phyloP scores from a whole-genome alignment of 108 stramenopile species.

The Nitzschia sp. region DNA sequence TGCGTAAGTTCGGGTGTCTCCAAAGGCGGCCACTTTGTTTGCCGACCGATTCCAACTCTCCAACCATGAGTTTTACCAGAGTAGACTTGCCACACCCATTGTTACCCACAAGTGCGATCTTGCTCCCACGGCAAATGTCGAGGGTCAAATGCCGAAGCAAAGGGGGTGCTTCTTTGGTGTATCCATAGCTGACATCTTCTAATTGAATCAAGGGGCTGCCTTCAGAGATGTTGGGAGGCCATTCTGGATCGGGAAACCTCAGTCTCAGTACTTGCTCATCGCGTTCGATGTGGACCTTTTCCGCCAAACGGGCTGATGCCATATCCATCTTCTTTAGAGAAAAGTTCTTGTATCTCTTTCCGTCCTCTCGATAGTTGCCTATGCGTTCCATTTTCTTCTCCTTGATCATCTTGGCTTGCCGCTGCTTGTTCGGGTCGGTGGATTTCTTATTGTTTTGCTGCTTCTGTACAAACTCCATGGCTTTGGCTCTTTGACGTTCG shows the following conservation, averaged over 20 bases:
- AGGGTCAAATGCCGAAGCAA: constrained; percentile 45
- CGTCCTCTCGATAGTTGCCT: constrained; percentile 67
- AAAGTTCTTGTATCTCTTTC: constrained; percentile 50
- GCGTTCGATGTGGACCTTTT: constrained; percentile 58
- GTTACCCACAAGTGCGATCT: constrained; percentile 82
- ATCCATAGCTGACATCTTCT: constrained; percentile 74
- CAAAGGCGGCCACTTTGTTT: constrained; percentile 50
- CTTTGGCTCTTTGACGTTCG: constrained; percentile 55
- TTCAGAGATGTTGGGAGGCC: constrained; percentile 56
- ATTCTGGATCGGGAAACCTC: constrained; percentile 58
- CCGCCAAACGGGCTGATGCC: constrained; percentile 42
- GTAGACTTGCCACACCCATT: constrained; percentile 89
- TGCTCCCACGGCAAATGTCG: constrained; percentile 60
- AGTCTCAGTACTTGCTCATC: constrained; percentile 72
- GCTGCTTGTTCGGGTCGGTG: constrained; percentile 65
- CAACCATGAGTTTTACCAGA: constrained; percentile 77
- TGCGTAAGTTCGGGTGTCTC: constrained; percentile 64
- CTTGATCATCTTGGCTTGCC: constrained; percentile 68
- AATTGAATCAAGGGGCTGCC: constrained; percentile 64
- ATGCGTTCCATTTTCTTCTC: constrained; percentile 68
- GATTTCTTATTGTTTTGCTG: constrained; percentile 54
- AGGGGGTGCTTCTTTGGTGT: constrained; percentile 23
- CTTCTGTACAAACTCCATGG: constrained; percentile 66
- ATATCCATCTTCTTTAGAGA: constrained; percentile 45
- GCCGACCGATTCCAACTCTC: constrained; percentile 53